These are phyloP conservation scores for Russula dissimulans DNA, from an alignment of 768 basidiomycete genomes.

Conservation along the genomic window DNA sequence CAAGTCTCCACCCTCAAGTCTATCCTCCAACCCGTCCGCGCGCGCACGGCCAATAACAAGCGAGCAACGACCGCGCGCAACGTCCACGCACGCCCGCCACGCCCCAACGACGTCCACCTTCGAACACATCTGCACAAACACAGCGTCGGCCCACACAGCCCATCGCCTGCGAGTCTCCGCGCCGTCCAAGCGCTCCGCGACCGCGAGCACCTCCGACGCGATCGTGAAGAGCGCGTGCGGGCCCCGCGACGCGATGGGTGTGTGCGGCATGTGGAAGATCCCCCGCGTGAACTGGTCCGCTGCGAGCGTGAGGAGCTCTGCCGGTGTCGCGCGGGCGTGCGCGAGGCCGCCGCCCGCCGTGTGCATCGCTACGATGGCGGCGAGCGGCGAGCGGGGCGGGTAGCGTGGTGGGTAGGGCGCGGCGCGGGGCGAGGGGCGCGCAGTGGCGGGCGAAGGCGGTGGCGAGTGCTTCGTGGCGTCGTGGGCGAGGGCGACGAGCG, in stretches of 20 bases:
- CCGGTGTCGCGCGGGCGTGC: constrained; percentile 32
- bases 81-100: constrained; percentile 39
- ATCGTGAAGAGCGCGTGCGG: constrained; percentile 54
- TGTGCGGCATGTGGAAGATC: constrained; percentile 64
- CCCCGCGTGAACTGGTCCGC: constrained; percentile 64
- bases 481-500: constrained; percentile 51
- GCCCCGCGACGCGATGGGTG: constrained; percentile 25
- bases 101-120: constrained; percentile 41
- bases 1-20: constrained; percentile 37
- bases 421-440: neutral
- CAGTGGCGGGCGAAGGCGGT: neutral
- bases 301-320: constrained; percentile 50
- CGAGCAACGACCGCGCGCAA: constrained; percentile 45
- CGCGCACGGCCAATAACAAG: constrained; percentile 46
- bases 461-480: constrained; percentile 24
- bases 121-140: constrained; percentile 57
- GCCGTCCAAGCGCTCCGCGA: constrained; percentile 45
- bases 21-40: constrained; percentile 47
- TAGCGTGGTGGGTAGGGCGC: constrained; percentile 16
- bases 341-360: constrained; percentile 40
- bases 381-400: constrained; percentile 37
- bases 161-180: constrained; percentile 42
- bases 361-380: constrained; percentile 37
- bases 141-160: constrained; percentile 52
- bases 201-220: constrained; percentile 48